Conservation (phyloP, 2,329 filamentous ascomycete genomes). For the Neoarthrinium moseri region DNA sequence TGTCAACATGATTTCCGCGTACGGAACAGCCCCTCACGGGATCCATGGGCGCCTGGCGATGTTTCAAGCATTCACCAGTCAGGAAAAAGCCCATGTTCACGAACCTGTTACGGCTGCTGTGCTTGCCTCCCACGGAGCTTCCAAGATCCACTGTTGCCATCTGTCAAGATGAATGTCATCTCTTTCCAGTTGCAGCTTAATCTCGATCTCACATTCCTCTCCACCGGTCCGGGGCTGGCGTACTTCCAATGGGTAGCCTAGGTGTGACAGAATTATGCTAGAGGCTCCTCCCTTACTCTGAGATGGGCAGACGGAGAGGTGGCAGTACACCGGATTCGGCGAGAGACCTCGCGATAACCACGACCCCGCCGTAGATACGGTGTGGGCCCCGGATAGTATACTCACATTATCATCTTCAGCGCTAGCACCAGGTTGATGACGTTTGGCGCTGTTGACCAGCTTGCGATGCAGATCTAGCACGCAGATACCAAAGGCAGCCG, state of each 20-base stretch:
- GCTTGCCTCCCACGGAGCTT: slow-evolving; percentile 10
- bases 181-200: background rate
- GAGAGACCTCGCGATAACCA: background rate
- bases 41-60: too few relatives aligned
- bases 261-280: slow-evolving; percentile 2
- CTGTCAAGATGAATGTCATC: background rate
- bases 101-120: too few relatives aligned
- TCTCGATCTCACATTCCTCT: background rate
- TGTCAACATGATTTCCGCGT: too few relatives aligned
- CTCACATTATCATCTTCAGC: background rate
- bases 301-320: background rate
- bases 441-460: background rate
- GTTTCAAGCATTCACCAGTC: too few relatives aligned
- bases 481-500: slow-evolving; percentile 1
- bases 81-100: too few relatives aligned
- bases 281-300: background rate
- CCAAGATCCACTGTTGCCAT: slow-evolving; percentile 9
- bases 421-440: background rate
- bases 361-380: background rate
- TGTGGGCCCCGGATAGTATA: background rate
- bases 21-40: too few relatives aligned
- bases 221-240: background rate
- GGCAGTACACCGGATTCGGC: slow-evolving; percentile 7
- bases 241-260: background rate
- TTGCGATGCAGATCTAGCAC: slow-evolving; percentile 8